These are phyloP conservation scores for Thamnidium elegans DNA, from an alignment of 192 early-diverging fungal species.

Conservation along the genomic window DNA sequence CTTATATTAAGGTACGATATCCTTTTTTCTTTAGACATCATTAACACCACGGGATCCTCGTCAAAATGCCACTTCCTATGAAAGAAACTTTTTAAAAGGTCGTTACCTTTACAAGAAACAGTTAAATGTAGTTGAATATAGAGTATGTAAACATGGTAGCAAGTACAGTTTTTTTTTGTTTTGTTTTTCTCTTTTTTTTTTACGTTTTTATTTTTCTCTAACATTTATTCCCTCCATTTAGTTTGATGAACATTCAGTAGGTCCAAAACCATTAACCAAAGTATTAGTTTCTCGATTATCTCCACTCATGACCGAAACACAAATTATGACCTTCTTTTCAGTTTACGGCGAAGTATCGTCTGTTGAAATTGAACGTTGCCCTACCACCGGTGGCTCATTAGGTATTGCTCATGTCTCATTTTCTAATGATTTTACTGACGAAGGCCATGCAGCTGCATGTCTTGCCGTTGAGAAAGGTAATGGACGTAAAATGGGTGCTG, in stretches of 20 bases:
- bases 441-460: slow-evolving; percentile 40
- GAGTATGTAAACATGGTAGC: slow-evolving; percentile 3
- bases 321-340: slow-evolving; percentile 41
- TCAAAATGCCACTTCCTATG: background rate
- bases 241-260: slow-evolving; percentile 29
- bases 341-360: slow-evolving; percentile 48
- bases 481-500: slow-evolving; percentile 40
- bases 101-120: background rate
- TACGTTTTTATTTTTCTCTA: background rate
- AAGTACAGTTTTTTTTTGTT: background rate
- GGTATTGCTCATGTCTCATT: slow-evolving; percentile 51
- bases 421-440: slow-evolving; percentile 26
- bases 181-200: no score
- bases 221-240: slow-evolving; percentile 11
- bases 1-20: no score
- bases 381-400: slow-evolving; percentile 44
- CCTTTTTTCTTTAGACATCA: background rate
- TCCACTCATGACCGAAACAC: slow-evolving; percentile 36
- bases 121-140: slow-evolving; percentile 16
- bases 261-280: slow-evolving; percentile 30
- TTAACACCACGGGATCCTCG: slow-evolving; percentile 19
- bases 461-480: slow-evolving; percentile 50
- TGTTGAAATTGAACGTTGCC: slow-evolving; percentile 49
- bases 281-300: slow-evolving; percentile 38
- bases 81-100: slow-evolving; percentile 12